Evolutionary conservation across 2,329 filamentous ascomycete species (phyloP).

Genomic region (Raffaelea deltoideospora): DNA sequence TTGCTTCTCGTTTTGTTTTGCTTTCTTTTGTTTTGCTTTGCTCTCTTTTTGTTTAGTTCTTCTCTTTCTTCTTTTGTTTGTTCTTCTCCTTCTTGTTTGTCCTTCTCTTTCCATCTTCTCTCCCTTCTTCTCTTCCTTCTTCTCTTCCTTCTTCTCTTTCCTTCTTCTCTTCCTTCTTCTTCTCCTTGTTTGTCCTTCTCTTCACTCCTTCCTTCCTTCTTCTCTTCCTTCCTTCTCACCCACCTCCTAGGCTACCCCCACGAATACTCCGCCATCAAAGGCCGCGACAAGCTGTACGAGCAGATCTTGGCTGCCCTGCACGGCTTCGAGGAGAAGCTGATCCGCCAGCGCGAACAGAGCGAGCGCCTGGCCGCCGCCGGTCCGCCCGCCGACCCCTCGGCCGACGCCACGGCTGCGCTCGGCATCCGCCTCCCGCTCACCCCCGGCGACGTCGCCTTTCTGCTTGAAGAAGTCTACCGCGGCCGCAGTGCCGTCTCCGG

Average conservation of each 20-base stretch:
- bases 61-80: too few species aligned
- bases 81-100: too few species aligned
- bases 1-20: too few species aligned
- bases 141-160: too few species aligned
- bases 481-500: conserved; percentile 74
- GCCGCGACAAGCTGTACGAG: conserved; percentile 84
- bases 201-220: too few species aligned
- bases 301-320: conserved; percentile 63
- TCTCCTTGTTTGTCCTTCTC: too few species aligned
- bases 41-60: too few species aligned
- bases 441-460: conserved; percentile 67
- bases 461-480: conserved; percentile 78
- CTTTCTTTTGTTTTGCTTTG: too few species aligned
- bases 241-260: conserved; percentile 57
- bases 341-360: conserved; percentile 20
- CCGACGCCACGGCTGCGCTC: conserved; percentile 33
- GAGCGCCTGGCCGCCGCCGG: not conserved
- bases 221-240: not conserved
- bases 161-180: too few species aligned
- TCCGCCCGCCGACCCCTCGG: conserved; percentile 21
- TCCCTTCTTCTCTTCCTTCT: not conserved
- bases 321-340: conserved; percentile 62
- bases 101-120: not conserved
- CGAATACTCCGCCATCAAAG: conserved; percentile 69
- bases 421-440: conserved; percentile 71